Evolutionary conservation across 2,329 filamentous ascomycete species (phyloP).

Genomic region (Aspergillus pseudoviridinutans): DNA sequence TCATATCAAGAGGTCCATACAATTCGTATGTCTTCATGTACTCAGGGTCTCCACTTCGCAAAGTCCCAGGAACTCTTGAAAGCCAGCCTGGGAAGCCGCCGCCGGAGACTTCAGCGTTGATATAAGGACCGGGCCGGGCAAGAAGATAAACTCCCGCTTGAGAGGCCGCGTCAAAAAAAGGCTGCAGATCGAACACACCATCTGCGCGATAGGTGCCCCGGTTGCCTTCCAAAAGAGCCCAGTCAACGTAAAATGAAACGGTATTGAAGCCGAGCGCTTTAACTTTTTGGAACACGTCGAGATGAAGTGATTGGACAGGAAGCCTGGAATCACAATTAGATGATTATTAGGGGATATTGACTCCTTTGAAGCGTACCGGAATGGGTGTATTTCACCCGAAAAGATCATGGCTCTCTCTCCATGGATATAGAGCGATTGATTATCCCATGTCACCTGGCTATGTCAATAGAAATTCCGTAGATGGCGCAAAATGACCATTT

Average conservation of each 20-base stretch:
- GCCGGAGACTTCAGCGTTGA: conserved; percentile 72
- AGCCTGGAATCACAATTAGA: conserved; percentile 36
- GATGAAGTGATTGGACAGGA: conserved; percentile 59
- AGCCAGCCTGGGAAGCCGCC: conserved; percentile 81
- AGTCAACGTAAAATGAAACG: conserved; percentile 75
- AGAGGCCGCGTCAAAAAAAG: conserved; percentile 71
- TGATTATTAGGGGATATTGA: no score
- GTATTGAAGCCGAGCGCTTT: conserved; percentile 75
- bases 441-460: no score
- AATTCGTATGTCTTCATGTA: conserved; percentile 65
- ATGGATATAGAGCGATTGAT: no score
- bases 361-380: no score
- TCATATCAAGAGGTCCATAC: conserved; percentile 32
- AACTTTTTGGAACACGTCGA: conserved; percentile 78
- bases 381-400: no score
- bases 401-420: no score
- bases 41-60: conserved; percentile 60
- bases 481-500: no score
- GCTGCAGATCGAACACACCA: conserved; percentile 67
- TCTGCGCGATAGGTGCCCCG: conserved; percentile 65
- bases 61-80: conserved; percentile 59
- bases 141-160: conserved; percentile 73
- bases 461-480: no score
- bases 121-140: conserved; percentile 68
- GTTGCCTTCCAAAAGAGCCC: conserved; percentile 72